These are phyloP conservation scores for Lasiosphaeria miniovina DNA, from an alignment of 495 filamentous ascomycete species.

Conservation along the genomic window DNA sequence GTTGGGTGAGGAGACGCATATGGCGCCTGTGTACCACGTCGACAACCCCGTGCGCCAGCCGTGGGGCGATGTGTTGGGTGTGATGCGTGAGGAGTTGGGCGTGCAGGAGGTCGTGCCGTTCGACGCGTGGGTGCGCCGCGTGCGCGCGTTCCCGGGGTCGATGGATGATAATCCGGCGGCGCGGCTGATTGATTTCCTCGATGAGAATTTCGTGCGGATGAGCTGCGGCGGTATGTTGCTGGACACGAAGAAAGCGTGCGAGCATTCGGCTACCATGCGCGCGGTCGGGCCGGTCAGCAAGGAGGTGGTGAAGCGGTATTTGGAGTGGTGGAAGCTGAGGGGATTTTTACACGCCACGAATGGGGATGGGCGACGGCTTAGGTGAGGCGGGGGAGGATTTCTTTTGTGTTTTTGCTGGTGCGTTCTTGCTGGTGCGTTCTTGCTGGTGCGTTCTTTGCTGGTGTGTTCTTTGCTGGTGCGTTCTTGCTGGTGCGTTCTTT, in stretches of 20 bases:
- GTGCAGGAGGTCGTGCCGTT: constrained; percentile 36
- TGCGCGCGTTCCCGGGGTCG: constrained; percentile 24
- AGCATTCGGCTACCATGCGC: constrained; percentile 44
- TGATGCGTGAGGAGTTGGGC: constrained; percentile 25
- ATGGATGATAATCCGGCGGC: constrained; percentile 50
- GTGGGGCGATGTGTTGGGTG: constrained; percentile 46
- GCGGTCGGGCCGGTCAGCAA: constrained; percentile 36
- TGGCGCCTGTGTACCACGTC: constrained; percentile 52
- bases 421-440: no score
- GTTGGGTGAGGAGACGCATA: constrained; percentile 1
- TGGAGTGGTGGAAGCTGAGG: constrained; percentile 42
- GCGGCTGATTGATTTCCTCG: constrained; percentile 47
- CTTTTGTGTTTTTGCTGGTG: no score
- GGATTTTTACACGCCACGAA: constrained; percentile 6
- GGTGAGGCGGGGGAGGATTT: no score
- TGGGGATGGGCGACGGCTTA: no score
- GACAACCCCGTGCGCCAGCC: constrained; percentile 52
- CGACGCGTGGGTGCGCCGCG: constrained; percentile 45
- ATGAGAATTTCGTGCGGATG: constrained; percentile 50
- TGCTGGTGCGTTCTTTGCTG: no score
- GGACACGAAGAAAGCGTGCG: constrained; percentile 34
- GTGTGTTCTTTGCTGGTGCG: no score
- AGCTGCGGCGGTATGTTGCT: constrained; percentile 51
- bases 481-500: no score
- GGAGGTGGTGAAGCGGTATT: constrained; percentile 39